phyloP scores from a whole-genome alignment of 108 stramenopile genomes.

The Fistulifera pelliculosa region DNA sequence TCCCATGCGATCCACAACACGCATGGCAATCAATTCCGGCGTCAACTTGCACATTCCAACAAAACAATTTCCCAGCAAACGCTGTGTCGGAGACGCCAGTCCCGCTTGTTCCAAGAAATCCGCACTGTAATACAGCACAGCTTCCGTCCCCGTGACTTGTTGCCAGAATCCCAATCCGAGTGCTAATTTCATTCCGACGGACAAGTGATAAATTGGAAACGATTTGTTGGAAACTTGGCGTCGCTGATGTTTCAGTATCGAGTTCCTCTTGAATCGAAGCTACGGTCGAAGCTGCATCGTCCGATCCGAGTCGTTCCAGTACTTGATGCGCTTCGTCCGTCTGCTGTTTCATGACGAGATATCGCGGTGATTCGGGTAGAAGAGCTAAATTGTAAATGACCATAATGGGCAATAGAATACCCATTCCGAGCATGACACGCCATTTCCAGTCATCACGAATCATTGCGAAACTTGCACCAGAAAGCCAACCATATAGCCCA shows the following conservation, averaged over 20 bases:
- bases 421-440: slow-evolving; percentile 19
- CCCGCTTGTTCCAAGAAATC: slow-evolving; percentile 32
- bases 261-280: slow-evolving; percentile 15
- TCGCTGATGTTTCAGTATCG: background rate
- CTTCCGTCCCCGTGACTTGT: slow-evolving; percentile 42
- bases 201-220: background rate
- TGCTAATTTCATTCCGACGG: slow-evolving; percentile 12
- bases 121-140: slow-evolving; percentile 42
- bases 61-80: slow-evolving; percentile 19
- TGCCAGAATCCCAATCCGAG: slow-evolving; percentile 36
- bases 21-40: slow-evolving; percentile 18
- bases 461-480: slow-evolving; percentile 13
- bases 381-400: slow-evolving; percentile 8
- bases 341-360: slow-evolving; percentile 13
- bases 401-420: slow-evolving; percentile 11
- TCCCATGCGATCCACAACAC: slow-evolving; percentile 13
- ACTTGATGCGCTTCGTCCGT: slow-evolving; percentile 6
- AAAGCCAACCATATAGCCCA: slow-evolving; percentile 20
- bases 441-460: slow-evolving; percentile 9
- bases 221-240: background rate
- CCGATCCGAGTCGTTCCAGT: slow-evolving; percentile 3
- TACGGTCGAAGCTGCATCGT: background rate
- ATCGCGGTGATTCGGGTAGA: slow-evolving; percentile 22
- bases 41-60: slow-evolving; percentile 21
- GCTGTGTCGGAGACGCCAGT: slow-evolving; percentile 13